These are phyloP conservation scores for Microsporum canis DNA, from an alignment of 2,329 filamentous ascomycete genomes.

Conservation along the genomic window DNA sequence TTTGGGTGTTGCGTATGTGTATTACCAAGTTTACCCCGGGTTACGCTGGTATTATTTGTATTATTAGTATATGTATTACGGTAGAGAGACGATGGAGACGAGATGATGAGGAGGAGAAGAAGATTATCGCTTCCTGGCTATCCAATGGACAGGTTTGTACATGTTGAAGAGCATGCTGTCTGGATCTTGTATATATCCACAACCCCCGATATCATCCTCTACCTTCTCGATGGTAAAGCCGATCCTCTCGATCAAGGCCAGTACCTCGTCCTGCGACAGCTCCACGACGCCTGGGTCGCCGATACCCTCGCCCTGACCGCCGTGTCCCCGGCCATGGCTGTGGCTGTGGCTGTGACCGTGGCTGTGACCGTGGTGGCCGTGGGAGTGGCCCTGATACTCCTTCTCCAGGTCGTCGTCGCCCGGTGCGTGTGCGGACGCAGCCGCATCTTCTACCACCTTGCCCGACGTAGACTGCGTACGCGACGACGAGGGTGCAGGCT, in stretches of 20 bases:
- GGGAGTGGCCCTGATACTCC: slow-evolving; percentile 37
- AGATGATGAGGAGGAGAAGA: background rate
- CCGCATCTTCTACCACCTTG: slow-evolving; percentile 30
- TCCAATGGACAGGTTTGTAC: slow-evolving; percentile 74
- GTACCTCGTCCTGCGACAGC: slow-evolving; percentile 77
- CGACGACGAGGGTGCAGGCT: slow-evolving; percentile 35
- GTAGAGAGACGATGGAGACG: background rate
- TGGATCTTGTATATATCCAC: slow-evolving; percentile 75
- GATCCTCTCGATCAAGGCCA: slow-evolving; percentile 58
- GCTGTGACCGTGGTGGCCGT: background rate
- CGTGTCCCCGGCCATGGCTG: slow-evolving; percentile 33
- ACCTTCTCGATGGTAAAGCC: slow-evolving; percentile 64
- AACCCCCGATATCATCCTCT: slow-evolving; percentile 40
- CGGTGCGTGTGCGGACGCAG: slow-evolving; percentile 36
- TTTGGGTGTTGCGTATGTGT: background rate
- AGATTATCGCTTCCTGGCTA: slow-evolving; percentile 57
- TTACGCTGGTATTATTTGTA: background rate
- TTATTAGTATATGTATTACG: background rate
- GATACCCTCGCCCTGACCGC: slow-evolving; percentile 36
- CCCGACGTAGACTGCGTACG: slow-evolving; percentile 12
- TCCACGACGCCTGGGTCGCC: slow-evolving; percentile 85
- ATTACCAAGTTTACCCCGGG: background rate
- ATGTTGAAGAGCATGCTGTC: slow-evolving; percentile 75
- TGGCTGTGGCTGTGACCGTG: background rate
- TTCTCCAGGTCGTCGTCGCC: slow-evolving; percentile 31